Evolutionary conservation across 768 basidiomycete species (phyloP), one percentile per base, ranked within the genome.

Genomic region (Amanita inopinata): DNA sequence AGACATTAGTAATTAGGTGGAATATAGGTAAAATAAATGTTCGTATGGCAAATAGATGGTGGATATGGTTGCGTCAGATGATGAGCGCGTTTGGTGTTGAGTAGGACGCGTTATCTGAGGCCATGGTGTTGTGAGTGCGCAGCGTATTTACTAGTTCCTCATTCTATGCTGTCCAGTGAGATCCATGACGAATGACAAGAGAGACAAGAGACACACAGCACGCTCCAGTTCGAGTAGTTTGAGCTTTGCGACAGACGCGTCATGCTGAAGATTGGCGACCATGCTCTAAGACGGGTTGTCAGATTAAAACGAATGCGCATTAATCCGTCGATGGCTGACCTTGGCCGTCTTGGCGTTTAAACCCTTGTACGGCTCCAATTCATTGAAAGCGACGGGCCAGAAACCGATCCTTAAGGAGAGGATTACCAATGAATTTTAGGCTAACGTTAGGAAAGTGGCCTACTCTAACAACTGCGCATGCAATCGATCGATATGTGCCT

Each of bases 321-420:
- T 18, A 5, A 17, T 12, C 14, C 19, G 35, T 34, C 17, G 15
- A 27, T 12, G 17, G 51, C 53, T 33, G 43, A 82, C 83, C 70
- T 83, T 85, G 39, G 80, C 81, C 0, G 80, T 84, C 58, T 79
- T 86, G 17, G 73, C 76, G 53, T 85, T 83, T n/a, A 85, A 64
- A 4, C 83, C 83, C 38, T 69, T 76, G 56, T 78, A 81, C 1
- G 73, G 71, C 18, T 76, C 74, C 17, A 85, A 66, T 31, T 74
- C 68, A 14, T 70, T 64, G 43, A 69, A 66, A 1, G 68, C 63
- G 28, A 84, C 71, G 0, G 79, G 81, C 50, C 66, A 79, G 43
- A 70, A n/a, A n/a, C n/a, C n/a, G n/a, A n/a, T n/a, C n/a, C n/a
- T n/a, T n/a, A n/a, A n/a, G n/a, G n/a, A n/a, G n/a, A n/a, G n/a